Conservation (phyloP, 2,329 filamentous ascomycete genomes). For the Teratosphaeriaceae sp. region DNA sequence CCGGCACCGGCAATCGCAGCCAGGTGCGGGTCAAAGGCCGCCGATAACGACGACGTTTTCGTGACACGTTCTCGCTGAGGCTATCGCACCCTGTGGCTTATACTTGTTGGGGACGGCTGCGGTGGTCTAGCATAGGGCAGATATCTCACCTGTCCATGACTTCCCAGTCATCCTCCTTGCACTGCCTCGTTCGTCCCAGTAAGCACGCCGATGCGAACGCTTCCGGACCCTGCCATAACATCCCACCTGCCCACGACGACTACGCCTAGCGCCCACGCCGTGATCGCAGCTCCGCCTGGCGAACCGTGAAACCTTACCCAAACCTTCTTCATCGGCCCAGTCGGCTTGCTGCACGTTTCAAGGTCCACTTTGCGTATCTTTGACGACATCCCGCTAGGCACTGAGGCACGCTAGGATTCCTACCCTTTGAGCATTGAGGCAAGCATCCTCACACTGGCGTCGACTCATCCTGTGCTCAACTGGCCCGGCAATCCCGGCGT, state of each 20-base stretch:
- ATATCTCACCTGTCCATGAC: no score
- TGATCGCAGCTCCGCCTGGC: no score
- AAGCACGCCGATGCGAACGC: neutral
- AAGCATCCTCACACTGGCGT: neutral
- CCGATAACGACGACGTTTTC: neutral
- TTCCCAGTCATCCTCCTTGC: neutral
- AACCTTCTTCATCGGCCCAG: neutral
- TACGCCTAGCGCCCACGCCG: no score
- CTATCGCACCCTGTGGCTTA: no score
- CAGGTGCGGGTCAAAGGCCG: no score
- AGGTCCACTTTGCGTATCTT: no score
- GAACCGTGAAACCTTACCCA: no score
- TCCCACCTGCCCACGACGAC: no score
- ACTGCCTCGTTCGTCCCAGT: no score
- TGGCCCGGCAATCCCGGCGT: conserved; percentile 10
- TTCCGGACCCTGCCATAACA: neutral
- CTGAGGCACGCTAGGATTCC: neutral
- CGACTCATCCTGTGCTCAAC: conserved; percentile 6
- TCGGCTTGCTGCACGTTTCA: neutral
- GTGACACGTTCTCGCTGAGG: neutral
- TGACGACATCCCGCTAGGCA: neutral
- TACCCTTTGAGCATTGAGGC: neutral
- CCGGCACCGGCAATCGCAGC: no score
- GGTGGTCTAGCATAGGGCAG: neutral
- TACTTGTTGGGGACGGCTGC: neutral